A percentile compares a stretch with the other conserved stretches of the same genome.
Conservation (phyloP, 2,329 filamentous ascomycete genomes). For the Arthrobotrys pseudoclavata region DNA sequence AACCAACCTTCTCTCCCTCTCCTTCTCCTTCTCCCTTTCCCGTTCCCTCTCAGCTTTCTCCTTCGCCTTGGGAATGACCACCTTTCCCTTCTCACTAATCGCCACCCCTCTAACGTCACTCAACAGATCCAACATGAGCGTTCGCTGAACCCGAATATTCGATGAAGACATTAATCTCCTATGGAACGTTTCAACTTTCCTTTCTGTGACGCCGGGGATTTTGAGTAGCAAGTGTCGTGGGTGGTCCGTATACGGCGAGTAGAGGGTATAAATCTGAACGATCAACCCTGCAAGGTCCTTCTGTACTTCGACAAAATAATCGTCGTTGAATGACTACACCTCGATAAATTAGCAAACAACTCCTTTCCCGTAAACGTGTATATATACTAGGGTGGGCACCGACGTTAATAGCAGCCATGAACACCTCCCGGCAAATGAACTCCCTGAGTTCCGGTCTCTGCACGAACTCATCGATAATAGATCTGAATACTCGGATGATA, state of each 20-base stretch:
- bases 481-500: slow-evolving; percentile 87
- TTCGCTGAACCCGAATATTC: slow-evolving; percentile 72
- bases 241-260: slow-evolving; percentile 77
- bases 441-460: slow-evolving; percentile 75
- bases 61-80: slow-evolving; percentile 70
- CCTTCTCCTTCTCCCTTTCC: slow-evolving; percentile 66
- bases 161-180: slow-evolving; percentile 72
- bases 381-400: slow-evolving; percentile 67
- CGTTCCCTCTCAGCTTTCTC: slow-evolving; percentile 67
- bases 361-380: background rate
- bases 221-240: slow-evolving; percentile 82
- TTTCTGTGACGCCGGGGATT: slow-evolving; percentile 80
- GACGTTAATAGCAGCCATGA: slow-evolving; percentile 74
- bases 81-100: slow-evolving; percentile 91
- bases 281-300: slow-evolving; percentile 91
- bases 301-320: slow-evolving; percentile 96
- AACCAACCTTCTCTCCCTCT: slow-evolving; percentile 66
- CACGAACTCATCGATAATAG: slow-evolving; percentile 82
- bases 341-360: background rate
- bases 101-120: slow-evolving; percentile 90
- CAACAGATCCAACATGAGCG: slow-evolving; percentile 84
- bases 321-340: slow-evolving; percentile 81
- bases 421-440: slow-evolving; percentile 88
- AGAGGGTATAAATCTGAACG: slow-evolving; percentile 83
- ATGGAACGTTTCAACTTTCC: slow-evolving; percentile 76